Evolutionary conservation across 1,284 basidiomycete species (phyloP), one percentile per base, ranked within the genome.

Genomic region (Sporisorium reilianum): DNA sequence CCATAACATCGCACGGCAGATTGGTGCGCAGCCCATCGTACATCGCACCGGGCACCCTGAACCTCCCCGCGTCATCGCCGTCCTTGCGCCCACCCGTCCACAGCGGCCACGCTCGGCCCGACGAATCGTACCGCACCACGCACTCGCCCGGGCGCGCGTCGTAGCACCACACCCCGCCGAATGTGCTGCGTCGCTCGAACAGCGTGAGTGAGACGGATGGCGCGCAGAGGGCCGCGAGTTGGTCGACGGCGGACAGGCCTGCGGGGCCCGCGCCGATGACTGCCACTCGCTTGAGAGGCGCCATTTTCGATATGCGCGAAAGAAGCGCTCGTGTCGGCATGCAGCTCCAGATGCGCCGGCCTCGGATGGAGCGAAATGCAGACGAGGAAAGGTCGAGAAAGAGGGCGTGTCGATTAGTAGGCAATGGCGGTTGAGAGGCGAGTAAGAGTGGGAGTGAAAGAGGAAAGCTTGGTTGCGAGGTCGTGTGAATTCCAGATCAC

Each of bases 181-280:
- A 45, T 0, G 53, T 23, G 1, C 26, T 2, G 2, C 79, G 63
- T 1, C 77, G 65, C 22, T 84, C 82, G 38, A 78, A 83, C 2
- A 84, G 50, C 3, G 64, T 61, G 0, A 73, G 26, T 40, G 22
- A 25, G 10, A 34, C 22, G n/a, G 38, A 18, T 40, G 23, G 12
- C 1, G 46, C 5, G 18, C 25, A 30, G 32, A 60, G 48, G 65
- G 68, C 78, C 7, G 85, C 69, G 2, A 86, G 64, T 58, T 87
- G 85, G 46, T 85, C 82, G 8, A 85, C 79, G 25, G 85, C 85
- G 0, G 85, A 80, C 12, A 88, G 75, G 0, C 87, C 87, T 0
- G 85, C 75, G 18, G 85, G 80, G 14, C 87, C 87, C 0, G 81
- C 85, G 14, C 87, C 87, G 18, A 88, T 83, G 34, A 88, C 75